A percentile compares a stretch with the other conserved stretches of the same genome.
Conservation (phyloP, 1,139 yeast genomes). For the Chernovozyma aurita region DNA sequence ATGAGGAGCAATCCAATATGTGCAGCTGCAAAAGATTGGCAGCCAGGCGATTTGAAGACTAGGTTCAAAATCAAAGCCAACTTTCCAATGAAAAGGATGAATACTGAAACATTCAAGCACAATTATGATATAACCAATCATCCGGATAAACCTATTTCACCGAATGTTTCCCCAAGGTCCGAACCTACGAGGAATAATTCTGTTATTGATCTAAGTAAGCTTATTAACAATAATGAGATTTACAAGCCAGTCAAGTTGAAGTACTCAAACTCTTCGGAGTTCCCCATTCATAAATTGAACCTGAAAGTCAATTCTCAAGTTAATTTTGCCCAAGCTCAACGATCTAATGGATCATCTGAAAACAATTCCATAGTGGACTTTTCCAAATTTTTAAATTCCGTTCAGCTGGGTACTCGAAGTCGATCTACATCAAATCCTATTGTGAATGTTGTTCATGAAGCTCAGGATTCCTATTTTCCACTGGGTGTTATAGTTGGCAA, state of each 20-base stretch:
- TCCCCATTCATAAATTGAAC: constrained; percentile 38
- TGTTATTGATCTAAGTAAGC: constrained; percentile 38
- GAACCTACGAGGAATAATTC: constrained; percentile 43
- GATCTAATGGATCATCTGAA: constrained; percentile 16
- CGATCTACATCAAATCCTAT: constrained; percentile 19
- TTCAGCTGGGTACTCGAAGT: constrained; percentile 12
- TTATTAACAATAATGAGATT: constrained; percentile 33
- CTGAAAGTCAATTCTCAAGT: constrained; percentile 40
- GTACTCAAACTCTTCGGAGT: constrained; percentile 37
- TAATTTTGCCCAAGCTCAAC: constrained; percentile 25
- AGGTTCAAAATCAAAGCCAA: constrained; percentile 29
- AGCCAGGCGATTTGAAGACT: constrained; percentile 22
- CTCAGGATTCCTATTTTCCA: constrained; percentile 32
- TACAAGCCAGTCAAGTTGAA: constrained; percentile 38
- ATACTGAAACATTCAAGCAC: constrained; percentile 36
- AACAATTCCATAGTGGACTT: constrained; percentile 25
- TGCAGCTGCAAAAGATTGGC: constrained; percentile 40
- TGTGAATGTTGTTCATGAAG: constrained; percentile 14
- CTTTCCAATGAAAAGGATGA: constrained; percentile 35
- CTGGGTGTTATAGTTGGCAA: constrained; percentile 12
- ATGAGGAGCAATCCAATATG: constrained; percentile 26
- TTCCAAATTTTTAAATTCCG: constrained; percentile 16
- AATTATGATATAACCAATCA: constrained; percentile 27
- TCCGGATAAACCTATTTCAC: constrained; percentile 36
- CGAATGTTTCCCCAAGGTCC: constrained; percentile 42